Base-by-base conservation (phyloP, 768 basidiomycete genomes). In the Imleria badia region DNA sequence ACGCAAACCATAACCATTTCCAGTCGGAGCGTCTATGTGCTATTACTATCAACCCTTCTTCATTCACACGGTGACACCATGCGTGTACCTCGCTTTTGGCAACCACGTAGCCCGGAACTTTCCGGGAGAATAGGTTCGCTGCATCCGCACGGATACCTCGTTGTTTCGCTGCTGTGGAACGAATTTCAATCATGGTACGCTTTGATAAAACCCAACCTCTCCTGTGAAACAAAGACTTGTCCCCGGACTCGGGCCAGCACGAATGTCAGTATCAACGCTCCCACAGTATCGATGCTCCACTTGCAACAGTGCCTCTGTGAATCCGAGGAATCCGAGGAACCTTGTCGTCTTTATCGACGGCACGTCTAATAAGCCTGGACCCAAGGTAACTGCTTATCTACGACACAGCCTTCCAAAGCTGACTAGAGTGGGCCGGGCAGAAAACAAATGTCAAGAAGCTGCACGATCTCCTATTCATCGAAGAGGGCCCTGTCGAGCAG, bases 341-440 rank as follows among this genome's bases (percentile, higher is more conserved):
- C 36, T 60, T 54, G 64, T 19, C 46, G 71, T 42, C 54, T 61
- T 48, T 39, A 62, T 61, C 23, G 60, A 61, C 20, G 60, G 60
- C 1, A 61, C 60, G 7, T 58, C 55, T 1, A 62, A 61, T 38
- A 31, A 46, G 38, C 45, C 48, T 45, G 60, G 51, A 23, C 15
- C 13, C 78, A 57, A 75, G 68, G 87, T 85, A 36, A 51, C 55
- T 33, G 76, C 70, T 15, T 43, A 6, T 35, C 15, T 13, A 8
- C n/a, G n/a, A 10, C 14, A 33, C 11, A 1, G 14, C 6, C 42
- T 26, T 22, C 17, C 15, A 17, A 8, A n/a, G 31, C 20, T 46
- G 12, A 44, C 20, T 2, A 11, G 6, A 26, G 3, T n/a, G n/a
- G n/a, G n/a, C 1, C 13, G 5, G 6, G 11, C 36, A 74, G 73